phyloP scores from a whole-genome alignment of 2,329 filamentous ascomycete genomes.

The Xylaria polymorpha region DNA sequence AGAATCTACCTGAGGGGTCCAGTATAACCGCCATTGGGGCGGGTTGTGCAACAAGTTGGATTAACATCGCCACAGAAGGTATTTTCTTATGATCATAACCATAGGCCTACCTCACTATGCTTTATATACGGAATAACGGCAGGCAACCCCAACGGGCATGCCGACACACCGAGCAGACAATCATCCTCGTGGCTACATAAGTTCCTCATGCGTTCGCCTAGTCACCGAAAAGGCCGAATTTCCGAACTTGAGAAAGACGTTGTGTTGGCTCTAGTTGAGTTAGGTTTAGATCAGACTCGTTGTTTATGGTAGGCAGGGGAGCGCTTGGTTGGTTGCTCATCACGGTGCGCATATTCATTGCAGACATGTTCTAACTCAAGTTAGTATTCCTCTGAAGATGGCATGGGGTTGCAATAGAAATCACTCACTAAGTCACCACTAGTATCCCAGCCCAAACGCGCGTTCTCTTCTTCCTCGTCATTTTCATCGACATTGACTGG shows the following conservation, averaged over 20 bases:
- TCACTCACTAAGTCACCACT: slow-evolving; percentile 69
- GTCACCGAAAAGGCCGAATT: slow-evolving; percentile 56
- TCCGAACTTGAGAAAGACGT: slow-evolving; percentile 73
- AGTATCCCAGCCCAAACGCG: slow-evolving; percentile 79
- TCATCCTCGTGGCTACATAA: neutral
- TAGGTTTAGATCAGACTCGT: slow-evolving; percentile 32
- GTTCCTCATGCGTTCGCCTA: slow-evolving; percentile 33
- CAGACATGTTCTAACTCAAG: slow-evolving; percentile 56
- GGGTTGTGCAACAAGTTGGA: slow-evolving; percentile 92
- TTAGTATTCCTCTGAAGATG: slow-evolving; percentile 42
- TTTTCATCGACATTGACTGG: slow-evolving; percentile 70
- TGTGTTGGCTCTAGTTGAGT: slow-evolving; percentile 76
- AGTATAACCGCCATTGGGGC: slow-evolving; percentile 74
- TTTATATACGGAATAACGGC: neutral
- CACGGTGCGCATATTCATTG: slow-evolving; percentile 57
- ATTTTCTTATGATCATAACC: slow-evolving; percentile 49
- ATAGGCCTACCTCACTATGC: slow-evolving; percentile 4
- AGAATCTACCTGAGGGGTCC: slow-evolving; percentile 62
- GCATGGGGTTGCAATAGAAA: slow-evolving; percentile 7
- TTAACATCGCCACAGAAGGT: slow-evolving; percentile 60
- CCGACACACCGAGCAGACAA: slow-evolving; percentile 22
- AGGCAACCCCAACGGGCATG: neutral
- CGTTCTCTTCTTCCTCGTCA: slow-evolving; percentile 72
- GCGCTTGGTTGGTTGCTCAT: slow-evolving; percentile 46
- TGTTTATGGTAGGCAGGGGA: slow-evolving; percentile 41